Percentiles rank a stretch among this genome's conserved stretches.
Conservation (phyloP, 345 rosid species). For the Gossypium bickii region DNA sequence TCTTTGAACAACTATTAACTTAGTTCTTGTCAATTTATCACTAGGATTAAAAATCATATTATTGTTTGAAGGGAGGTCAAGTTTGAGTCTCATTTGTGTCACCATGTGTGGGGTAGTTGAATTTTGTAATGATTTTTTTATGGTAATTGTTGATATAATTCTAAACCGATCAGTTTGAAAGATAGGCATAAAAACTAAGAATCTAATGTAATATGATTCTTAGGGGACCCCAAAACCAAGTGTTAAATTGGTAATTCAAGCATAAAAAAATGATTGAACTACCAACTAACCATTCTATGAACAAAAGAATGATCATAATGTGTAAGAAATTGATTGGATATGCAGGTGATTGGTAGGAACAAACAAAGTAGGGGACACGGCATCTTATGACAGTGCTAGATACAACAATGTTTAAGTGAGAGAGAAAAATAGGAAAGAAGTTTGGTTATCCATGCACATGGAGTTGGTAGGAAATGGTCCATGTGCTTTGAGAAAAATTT, state of each 20-base stretch:
- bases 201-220: background rate
- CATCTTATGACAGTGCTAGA: background rate
- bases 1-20: background rate
- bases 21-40: background rate
- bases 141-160: no score
- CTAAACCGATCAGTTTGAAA: background rate
- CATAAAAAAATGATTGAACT: background rate
- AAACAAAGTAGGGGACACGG: background rate
- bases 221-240: background rate
- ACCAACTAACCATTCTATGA: background rate
- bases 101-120: no score
- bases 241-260: background rate
- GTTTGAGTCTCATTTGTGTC: no score
- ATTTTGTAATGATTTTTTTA: no score
- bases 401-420: background rate
- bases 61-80: background rate
- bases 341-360: background rate
- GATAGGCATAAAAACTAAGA: background rate
- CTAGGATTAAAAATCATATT: background rate
- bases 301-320: background rate
- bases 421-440: background rate
- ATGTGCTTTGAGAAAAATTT: conserved; percentile 5
- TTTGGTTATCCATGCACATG: conserved; percentile 7
- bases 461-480: background rate
- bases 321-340: background rate